These are phyloP conservation scores for Carex kokanica DNA, from an alignment of 176 grass and related monocot genomes.

Conservation along the genomic window DNA sequence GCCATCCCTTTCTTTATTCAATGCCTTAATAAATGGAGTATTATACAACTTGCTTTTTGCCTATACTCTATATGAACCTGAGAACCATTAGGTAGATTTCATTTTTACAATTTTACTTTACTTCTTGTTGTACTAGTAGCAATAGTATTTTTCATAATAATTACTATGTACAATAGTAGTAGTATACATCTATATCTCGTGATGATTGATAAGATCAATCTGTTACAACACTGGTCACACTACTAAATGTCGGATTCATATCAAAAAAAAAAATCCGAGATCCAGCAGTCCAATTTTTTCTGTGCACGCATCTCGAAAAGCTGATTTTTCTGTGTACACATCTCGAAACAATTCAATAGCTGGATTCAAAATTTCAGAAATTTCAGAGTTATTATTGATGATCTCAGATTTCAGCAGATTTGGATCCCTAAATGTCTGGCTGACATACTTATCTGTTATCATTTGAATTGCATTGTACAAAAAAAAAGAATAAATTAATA, in stretches of 20 bases:
- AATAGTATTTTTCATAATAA: neutral
- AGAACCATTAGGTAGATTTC: neutral
- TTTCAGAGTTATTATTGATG: no score
- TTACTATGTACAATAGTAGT: neutral
- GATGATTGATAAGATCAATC: neutral
- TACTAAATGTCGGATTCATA: no score
- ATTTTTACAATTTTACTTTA: neutral
- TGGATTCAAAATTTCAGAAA: no score
- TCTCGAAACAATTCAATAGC: no score
- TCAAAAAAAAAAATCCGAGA: no score
- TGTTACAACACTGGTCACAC: neutral
- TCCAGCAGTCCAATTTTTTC: no score
- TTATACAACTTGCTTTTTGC: neutral
- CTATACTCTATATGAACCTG: constrained; percentile 4
- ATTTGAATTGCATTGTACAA: neutral
- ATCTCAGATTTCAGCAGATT: no score
- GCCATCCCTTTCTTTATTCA: neutral
- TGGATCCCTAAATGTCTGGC: no score
- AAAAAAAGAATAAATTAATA: neutral
- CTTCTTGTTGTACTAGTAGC: neutral
- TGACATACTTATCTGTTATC: neutral
- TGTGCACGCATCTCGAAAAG: no score
- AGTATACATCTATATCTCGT: neutral
- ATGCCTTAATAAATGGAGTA: neutral
- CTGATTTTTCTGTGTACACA: no score